Percentiles rank a stretch among this genome's conserved stretches.
These are phyloP conservation scores for Chlamydomonas eustigma DNA, from an alignment of 139 green algal genomes.

Conservation along the genomic window DNA sequence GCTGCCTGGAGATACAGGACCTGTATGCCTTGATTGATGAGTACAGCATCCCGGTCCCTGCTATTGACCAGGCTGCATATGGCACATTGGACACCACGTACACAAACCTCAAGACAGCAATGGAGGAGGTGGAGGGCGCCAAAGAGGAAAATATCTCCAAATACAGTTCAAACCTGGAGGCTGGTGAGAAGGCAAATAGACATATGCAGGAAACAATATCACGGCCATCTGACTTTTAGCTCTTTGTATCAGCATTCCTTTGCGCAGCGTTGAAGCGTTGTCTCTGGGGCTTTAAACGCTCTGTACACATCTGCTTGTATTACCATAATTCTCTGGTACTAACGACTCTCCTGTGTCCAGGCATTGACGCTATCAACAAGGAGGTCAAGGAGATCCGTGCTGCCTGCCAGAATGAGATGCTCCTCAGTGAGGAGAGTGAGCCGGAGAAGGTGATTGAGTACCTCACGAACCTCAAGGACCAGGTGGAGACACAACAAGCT, in stretches of 20 bases:
- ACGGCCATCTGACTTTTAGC: too few relatives aligned
- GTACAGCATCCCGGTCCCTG: conserved; percentile 56
- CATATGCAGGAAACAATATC: too few relatives aligned
- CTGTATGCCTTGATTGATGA: conserved; percentile 70
- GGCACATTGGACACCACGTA: conserved; percentile 63
- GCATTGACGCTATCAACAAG: not conserved
- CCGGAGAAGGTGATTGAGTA: conserved; percentile 37
- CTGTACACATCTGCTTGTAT: too few relatives aligned
- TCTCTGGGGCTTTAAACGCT: too few relatives aligned
- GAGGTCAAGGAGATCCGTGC: conserved; percentile 47
- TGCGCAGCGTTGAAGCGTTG: too few relatives aligned
- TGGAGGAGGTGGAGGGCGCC: conserved; percentile 63
- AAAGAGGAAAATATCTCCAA: conserved; percentile 60
- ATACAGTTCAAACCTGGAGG: conserved; percentile 64
- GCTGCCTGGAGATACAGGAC: conserved; percentile 52
- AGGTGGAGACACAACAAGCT: conserved; percentile 36
- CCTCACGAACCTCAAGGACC: conserved; percentile 44
- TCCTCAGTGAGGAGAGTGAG: conserved; percentile 57
- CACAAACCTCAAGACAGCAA: conserved; percentile 51
- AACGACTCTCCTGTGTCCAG: not conserved
- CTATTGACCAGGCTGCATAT: conserved; percentile 71
- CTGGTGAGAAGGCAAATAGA: too few relatives aligned
- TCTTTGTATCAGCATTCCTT: too few relatives aligned
- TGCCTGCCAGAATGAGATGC: conserved; percentile 65
- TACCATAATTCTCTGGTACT: too few relatives aligned